These are phyloP conservation scores for Brassica rapa DNA, from an alignment of 345 rosid genomes.

Conservation along the genomic window DNA sequence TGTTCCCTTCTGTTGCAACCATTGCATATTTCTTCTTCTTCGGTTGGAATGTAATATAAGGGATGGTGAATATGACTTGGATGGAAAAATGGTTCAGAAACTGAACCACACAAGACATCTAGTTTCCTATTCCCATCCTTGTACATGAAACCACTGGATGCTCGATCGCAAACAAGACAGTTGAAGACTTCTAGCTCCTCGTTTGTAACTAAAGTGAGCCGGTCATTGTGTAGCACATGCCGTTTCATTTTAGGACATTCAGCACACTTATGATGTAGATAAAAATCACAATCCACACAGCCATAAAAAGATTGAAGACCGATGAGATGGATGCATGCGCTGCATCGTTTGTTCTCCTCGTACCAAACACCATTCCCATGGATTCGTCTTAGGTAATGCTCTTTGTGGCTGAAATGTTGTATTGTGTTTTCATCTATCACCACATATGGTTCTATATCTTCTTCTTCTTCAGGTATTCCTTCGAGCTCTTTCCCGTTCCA, in stretches of 20 bases:
- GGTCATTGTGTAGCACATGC: not conserved
- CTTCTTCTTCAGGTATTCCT: not conserved
- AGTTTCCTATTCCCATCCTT: not conserved
- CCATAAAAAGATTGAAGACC: not conserved
- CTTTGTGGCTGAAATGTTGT: not conserved
- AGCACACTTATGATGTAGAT: not conserved
- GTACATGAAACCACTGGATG: not conserved
- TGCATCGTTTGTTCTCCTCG: not conserved
- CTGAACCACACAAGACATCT: not conserved
- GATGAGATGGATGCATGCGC: not conserved
- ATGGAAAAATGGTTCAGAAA: not conserved
- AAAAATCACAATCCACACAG: not conserved
- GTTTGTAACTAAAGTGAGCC: not conserved
- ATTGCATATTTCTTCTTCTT: not conserved
- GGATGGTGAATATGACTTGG: not conserved
- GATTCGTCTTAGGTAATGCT: not conserved
- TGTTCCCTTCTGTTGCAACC: not conserved
- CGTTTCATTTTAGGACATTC: not conserved
- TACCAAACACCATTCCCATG: not conserved
- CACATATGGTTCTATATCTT: not conserved
- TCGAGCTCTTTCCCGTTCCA: not conserved
- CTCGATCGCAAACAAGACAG: not conserved
- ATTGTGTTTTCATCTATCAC: not conserved
- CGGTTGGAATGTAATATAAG: not conserved
- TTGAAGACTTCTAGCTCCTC: not conserved